These are phyloP conservation scores for Cryomyces minteri DNA, from an alignment of 495 filamentous ascomycete genomes.

Conservation along the genomic window DNA sequence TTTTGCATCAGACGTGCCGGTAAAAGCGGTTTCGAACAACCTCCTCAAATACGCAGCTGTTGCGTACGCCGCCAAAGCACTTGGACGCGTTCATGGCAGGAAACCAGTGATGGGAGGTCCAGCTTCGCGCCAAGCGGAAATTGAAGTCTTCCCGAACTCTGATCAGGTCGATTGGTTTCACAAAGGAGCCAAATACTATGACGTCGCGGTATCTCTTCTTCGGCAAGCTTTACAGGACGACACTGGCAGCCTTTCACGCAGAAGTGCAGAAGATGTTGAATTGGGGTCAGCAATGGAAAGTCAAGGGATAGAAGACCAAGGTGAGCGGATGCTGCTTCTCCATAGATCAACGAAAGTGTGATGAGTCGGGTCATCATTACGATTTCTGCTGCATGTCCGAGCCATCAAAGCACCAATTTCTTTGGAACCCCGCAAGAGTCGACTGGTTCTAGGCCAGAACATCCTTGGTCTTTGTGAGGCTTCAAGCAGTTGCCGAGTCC, in stretches of 20 bases:
- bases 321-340: no score
- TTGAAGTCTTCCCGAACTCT: slow-evolving; percentile 31
- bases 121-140: slow-evolving; percentile 29
- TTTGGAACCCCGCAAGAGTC: no score
- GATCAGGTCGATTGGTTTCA: slow-evolving; percentile 33
- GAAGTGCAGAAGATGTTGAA: no score
- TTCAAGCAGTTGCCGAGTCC: no score
- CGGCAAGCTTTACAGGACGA: slow-evolving; percentile 37
- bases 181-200: slow-evolving; percentile 42
- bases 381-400: no score
- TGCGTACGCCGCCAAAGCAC: slow-evolving; percentile 42
- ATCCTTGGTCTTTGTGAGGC: no score
- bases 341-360: no score
- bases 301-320: no score
- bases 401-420: no score
- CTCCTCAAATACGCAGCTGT: slow-evolving; percentile 41
- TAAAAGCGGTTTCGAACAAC: slow-evolving; percentile 34
- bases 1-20: slow-evolving; percentile 39
- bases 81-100: slow-evolving; percentile 32
- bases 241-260: neutral
- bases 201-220: slow-evolving; percentile 41
- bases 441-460: no score
- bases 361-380: no score
- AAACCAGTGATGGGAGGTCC: slow-evolving; percentile 31
- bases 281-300: no score